Evolutionary conservation across 768 basidiomycete species (phyloP).

Genomic region (Rhizopogon vesiculosus): DNA sequence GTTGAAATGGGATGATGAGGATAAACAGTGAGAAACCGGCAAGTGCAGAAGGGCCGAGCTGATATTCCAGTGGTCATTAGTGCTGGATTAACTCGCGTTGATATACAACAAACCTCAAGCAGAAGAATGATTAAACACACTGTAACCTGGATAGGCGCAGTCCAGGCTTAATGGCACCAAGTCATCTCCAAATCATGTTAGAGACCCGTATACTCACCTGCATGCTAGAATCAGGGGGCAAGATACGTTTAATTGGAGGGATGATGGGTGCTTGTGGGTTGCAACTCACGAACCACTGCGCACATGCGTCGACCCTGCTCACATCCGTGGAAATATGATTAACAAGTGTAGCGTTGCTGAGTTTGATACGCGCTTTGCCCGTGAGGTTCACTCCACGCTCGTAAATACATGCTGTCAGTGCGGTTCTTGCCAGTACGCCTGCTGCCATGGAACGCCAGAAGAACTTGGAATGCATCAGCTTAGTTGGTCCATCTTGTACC

Average conservation of each 20-base stretch:
- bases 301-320: slow-evolving; percentile 27
- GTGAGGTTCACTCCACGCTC: slow-evolving; percentile 62
- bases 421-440: slow-evolving; percentile 60
- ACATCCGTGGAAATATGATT: slow-evolving; percentile 68
- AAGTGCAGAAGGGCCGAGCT: slow-evolving; percentile 68
- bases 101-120: slow-evolving; percentile 37
- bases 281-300: slow-evolving; percentile 60
- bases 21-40: slow-evolving; percentile 68
- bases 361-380: slow-evolving; percentile 56
- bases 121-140: slow-evolving; percentile 59
- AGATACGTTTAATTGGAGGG: not conserved
- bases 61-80: not conserved
- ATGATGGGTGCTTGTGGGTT: not conserved
- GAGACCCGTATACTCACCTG: slow-evolving; percentile 22
- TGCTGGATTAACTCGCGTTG: not conserved
- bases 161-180: slow-evolving; percentile 42
- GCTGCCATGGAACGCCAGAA: slow-evolving; percentile 68
- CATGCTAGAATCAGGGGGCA: slow-evolving; percentile 28
- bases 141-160: slow-evolving; percentile 60
- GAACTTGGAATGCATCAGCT: slow-evolving; percentile 35
- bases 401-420: slow-evolving; percentile 68
- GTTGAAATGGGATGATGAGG: slow-evolving; percentile 58
- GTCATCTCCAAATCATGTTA: not conserved
- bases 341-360: slow-evolving; percentile 57
- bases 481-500: not conserved